Conservation (phyloP, 176 grass and related monocot species). For the Echinochloa phyllopogon region DNA sequence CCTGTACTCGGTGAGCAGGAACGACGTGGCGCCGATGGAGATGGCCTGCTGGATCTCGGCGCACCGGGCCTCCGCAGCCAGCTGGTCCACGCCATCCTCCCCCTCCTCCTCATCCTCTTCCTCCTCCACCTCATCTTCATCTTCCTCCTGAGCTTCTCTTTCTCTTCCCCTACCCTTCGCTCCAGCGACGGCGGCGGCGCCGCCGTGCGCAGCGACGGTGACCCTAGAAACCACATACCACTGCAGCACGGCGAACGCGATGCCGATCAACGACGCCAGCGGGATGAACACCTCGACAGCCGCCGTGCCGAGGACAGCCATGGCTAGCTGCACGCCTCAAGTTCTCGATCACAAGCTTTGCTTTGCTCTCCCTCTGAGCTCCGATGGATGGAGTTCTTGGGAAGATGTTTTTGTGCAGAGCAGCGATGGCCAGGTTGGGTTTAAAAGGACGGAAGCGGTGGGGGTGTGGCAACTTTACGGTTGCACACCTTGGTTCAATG, state of each 20-base stretch:
- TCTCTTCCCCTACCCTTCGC: neutral
- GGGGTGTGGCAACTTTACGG: neutral
- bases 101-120: slow-evolving; percentile 55
- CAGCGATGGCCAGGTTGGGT: neutral
- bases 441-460: neutral
- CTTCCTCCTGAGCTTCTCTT: neutral
- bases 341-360: neutral
- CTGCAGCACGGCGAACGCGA: slow-evolving; percentile 63
- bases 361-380: neutral
- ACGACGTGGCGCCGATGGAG: slow-evolving; percentile 67
- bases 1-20: slow-evolving; percentile 65
- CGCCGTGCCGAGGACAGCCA: slow-evolving; percentile 48
- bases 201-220: slow-evolving; percentile 13
- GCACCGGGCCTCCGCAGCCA: slow-evolving; percentile 51
- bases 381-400: neutral
- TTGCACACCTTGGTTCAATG: accelerated
- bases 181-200: neutral
- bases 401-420: neutral
- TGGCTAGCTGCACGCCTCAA: neutral
- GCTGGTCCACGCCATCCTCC: slow-evolving; percentile 27
- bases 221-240: slow-evolving; percentile 67
- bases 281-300: slow-evolving; percentile 56
- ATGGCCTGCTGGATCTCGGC: slow-evolving; percentile 78
- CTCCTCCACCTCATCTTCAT: neutral
- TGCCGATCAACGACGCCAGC: slow-evolving; percentile 54